Evolutionary conservation across 1,139 yeast species (phyloP).

Genomic region (Diutina sp.): DNA sequence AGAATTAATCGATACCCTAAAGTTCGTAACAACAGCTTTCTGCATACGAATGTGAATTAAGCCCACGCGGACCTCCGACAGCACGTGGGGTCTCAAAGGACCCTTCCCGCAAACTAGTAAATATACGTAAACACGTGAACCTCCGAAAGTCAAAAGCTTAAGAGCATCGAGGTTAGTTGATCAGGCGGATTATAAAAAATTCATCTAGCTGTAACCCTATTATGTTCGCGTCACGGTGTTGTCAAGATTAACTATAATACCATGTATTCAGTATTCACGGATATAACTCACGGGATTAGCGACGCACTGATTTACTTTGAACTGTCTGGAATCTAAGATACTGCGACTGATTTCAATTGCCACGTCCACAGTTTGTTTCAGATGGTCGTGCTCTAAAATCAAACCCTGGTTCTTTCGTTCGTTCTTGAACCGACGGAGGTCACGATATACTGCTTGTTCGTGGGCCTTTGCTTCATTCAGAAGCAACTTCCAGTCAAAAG

Average conservation of each 20-base stretch:
- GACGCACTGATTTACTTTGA: slow-evolving; percentile 78
- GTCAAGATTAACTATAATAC: neutral
- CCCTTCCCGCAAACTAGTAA: neutral
- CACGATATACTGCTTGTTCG: slow-evolving; percentile 38
- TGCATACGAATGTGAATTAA: neutral
- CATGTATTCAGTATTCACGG: neutral
- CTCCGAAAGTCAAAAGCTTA: no score
- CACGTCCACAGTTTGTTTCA: slow-evolving; percentile 51
- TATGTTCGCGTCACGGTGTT: no score
- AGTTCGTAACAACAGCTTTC: neutral
- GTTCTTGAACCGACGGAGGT: slow-evolving; percentile 39
- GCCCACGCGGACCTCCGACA: neutral
- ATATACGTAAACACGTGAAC: no score
- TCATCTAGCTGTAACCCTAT: no score
- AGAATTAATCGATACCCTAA: neutral
- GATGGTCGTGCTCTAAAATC: slow-evolving; percentile 77
- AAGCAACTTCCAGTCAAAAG: slow-evolving; percentile 75
- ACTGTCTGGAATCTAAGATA: slow-evolving; percentile 30
- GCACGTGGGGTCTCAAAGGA: neutral
- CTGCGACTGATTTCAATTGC: slow-evolving; percentile 43
- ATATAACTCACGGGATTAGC: neutral
- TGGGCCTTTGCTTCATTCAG: slow-evolving; percentile 23
- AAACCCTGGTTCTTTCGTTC: slow-evolving; percentile 37
- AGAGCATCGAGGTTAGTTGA: no score
- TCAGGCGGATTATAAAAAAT: no score